Conservation (phyloP, 495 filamentous ascomycete species). For the Tuber brumale region DNA sequence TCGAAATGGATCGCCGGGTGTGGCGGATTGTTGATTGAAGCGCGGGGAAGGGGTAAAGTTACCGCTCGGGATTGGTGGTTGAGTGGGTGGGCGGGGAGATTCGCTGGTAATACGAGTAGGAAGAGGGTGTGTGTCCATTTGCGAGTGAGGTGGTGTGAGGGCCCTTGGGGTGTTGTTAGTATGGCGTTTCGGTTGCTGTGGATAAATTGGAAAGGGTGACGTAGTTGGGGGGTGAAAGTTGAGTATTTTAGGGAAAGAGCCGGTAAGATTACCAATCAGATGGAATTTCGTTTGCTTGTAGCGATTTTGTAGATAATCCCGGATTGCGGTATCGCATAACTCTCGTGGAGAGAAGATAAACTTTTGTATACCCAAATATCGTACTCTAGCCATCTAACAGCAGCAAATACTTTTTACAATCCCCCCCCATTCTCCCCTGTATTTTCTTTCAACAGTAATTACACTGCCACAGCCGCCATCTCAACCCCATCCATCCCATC, state of each 20-base stretch:
- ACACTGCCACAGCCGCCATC: constrained; percentile 19
- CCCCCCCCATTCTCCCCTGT: constrained; percentile 41
- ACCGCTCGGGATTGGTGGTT: background rate
- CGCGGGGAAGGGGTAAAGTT: background rate
- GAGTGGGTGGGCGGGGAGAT: background rate
- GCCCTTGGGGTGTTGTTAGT: background rate
- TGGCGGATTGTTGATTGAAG: background rate
- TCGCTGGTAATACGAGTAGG: background rate
- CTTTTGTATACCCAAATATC: background rate
- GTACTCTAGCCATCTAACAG: background rate
- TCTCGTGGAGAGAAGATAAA: background rate
- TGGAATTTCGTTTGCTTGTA: background rate
- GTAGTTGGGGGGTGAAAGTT: background rate
- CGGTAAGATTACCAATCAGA: background rate
- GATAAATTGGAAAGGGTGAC: too few relatives aligned
- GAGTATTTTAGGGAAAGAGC: background rate
- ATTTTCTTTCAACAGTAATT: constrained; percentile 6
- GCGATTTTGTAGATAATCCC: background rate
- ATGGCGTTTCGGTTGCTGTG: background rate
- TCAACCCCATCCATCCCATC: constrained; percentile 42
- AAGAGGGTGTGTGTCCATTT: background rate
- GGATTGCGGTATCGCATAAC: background rate
- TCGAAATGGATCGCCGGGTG: background rate
- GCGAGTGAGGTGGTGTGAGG: background rate
- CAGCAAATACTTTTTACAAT: constrained; percentile 40